Percentiles rank a stretch among this genome's conserved stretches.
phyloP scores from a whole-genome alignment of 176 grass and related monocot species.

The Saccharum spontaneum region DNA sequence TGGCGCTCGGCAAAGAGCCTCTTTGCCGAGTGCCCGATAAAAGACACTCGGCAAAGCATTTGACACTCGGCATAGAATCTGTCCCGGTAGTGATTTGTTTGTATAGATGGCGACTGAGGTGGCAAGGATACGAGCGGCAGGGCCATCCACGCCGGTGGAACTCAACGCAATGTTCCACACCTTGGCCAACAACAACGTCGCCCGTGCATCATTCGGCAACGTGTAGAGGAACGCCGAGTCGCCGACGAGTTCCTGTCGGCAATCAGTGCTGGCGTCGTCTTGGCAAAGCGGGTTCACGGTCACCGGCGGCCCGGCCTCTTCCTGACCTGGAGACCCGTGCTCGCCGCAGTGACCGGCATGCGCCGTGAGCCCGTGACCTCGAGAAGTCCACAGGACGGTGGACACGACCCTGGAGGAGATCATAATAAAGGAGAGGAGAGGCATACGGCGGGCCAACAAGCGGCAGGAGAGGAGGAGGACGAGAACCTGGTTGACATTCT shows the following conservation, averaged over 20 bases:
- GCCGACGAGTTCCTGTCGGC: slow-evolving; percentile 3
- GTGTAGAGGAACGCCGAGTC: background rate
- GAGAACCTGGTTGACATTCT: slow-evolving; percentile 39
- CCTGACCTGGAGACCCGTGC: background rate
- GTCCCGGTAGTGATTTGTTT: too few species aligned
- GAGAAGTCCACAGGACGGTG: background rate
- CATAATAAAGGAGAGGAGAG: background rate
- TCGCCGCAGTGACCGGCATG: slow-evolving; percentile 8
- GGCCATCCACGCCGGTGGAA: too few species aligned
- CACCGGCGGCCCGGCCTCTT: too few species aligned
- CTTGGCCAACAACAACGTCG: background rate
- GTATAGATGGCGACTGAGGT: background rate
- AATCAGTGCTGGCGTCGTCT: background rate
- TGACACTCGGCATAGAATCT: too few species aligned
- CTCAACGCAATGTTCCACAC: background rate
- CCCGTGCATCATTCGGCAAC: background rate
- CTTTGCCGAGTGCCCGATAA: too few species aligned
- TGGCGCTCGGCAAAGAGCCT: too few species aligned
- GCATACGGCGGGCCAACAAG: background rate
- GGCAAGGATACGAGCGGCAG: background rate
- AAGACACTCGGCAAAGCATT: too few species aligned
- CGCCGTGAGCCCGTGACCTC: background rate
- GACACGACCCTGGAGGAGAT: slow-evolving; percentile 2
- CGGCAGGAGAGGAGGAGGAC: background rate
- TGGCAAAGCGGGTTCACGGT: background rate